These are phyloP conservation scores for Volutella citrinella DNA, from an alignment of 2,329 filamentous ascomycete genomes.

Conservation along the genomic window DNA sequence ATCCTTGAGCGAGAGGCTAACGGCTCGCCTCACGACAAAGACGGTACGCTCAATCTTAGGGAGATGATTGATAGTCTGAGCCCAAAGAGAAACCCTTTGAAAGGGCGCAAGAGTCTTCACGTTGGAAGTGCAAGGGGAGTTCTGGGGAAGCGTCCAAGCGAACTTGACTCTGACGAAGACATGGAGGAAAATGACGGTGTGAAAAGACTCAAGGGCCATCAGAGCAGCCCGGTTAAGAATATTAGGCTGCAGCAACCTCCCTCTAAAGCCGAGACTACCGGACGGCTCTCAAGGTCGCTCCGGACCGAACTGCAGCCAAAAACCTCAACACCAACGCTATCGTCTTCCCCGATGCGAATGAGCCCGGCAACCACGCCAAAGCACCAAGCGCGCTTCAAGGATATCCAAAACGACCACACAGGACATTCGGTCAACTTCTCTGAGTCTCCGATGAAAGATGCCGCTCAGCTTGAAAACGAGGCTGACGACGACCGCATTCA, in stretches of 20 bases:
- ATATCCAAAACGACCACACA: slow-evolving; percentile 47
- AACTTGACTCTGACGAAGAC: slow-evolving; percentile 66
- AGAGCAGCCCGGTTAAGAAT: slow-evolving; percentile 75
- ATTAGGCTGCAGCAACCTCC: slow-evolving; percentile 67
- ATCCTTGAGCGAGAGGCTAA: slow-evolving; percentile 51
- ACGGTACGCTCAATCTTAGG: slow-evolving; percentile 64
- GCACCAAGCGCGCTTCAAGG: slow-evolving; percentile 52
- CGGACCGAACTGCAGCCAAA: slow-evolving; percentile 45
- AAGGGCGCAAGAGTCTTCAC: slow-evolving; percentile 71
- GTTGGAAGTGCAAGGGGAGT: slow-evolving; percentile 72
- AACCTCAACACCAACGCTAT: slow-evolving; percentile 35
- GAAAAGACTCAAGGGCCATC: slow-evolving; percentile 69
- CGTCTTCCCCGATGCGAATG: slow-evolving; percentile 47
- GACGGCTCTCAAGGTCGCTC: slow-evolving; percentile 51
- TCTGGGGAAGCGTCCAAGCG: slow-evolving; percentile 69
- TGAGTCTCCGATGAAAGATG: slow-evolving; percentile 38
- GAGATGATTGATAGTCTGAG: slow-evolving; percentile 78
- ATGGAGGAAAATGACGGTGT: slow-evolving; percentile 57
- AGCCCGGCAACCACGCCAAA: slow-evolving; percentile 52
- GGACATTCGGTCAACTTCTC: slow-evolving; percentile 43
- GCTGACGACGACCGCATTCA: slow-evolving; percentile 63
- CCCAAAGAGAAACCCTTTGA: slow-evolving; percentile 66
- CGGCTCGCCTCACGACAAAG: slow-evolving; percentile 48
- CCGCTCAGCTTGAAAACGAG: slow-evolving; percentile 44
- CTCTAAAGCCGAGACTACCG: slow-evolving; percentile 64